Evolutionary conservation across 2,329 filamentous ascomycete genomes (phyloP).

Genomic region (Cladosporium sp.): DNA sequence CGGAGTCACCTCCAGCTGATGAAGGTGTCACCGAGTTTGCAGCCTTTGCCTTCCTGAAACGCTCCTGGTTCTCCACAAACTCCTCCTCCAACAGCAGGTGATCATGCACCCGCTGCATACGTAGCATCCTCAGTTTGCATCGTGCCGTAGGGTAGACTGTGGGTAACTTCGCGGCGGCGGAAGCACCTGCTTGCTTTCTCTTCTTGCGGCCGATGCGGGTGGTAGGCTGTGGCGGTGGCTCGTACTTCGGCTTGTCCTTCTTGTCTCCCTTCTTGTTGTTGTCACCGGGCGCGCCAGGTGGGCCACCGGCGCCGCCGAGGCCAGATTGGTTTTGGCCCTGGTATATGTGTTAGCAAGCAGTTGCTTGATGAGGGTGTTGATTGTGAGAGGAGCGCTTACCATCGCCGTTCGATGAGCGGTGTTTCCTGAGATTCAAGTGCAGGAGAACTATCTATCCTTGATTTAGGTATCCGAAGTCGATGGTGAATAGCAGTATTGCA

Average conservation of each 20-base stretch:
- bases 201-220: conserved; percentile 98
- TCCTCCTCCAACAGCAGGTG: conserved; percentile 95
- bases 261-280: conserved; percentile 82
- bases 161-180: conserved; percentile 91
- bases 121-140: conserved; percentile 94
- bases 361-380: neutral
- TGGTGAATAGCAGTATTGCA: conserved; percentile 1
- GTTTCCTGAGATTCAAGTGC: neutral
- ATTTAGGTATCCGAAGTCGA: neutral
- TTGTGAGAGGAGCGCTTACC: conserved; percentile 6
- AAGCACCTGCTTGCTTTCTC: conserved; percentile 90
- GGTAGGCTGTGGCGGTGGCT: conserved; percentile 92
- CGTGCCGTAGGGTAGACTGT: conserved; percentile 90
- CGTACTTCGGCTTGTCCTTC: conserved; percentile 99
- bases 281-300: conserved; percentile 62
- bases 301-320: conserved; percentile 62
- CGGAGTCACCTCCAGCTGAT: conserved; percentile 60
- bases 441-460: neutral
- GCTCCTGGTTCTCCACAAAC: conserved; percentile 98
- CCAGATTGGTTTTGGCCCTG: conserved; percentile 84
- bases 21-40: conserved; percentile 63
- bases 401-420: conserved; percentile 4
- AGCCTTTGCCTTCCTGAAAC: conserved; percentile 85
- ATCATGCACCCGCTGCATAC: conserved; percentile 98
- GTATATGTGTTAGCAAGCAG: conserved; percentile 16